Percentiles rank a stretch among this genome's conserved stretches.
phyloP scores from a whole-genome alignment of 2,329 filamentous ascomycete species.

The Hymenoscyphus occultus region DNA sequence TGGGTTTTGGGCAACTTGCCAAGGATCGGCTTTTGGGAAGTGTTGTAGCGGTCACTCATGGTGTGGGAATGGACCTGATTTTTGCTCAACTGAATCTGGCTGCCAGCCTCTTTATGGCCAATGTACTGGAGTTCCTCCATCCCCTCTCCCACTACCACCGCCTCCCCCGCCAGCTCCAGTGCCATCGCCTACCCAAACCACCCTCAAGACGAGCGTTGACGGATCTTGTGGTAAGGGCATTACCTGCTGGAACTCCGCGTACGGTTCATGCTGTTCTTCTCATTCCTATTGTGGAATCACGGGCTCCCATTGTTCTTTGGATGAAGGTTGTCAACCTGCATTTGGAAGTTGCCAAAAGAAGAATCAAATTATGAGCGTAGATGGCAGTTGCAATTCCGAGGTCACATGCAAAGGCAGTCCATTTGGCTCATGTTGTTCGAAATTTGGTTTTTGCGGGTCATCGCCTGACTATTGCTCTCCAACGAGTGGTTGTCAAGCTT shows the following conservation, averaged over 20 bases:
- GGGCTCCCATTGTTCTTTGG: not conserved
- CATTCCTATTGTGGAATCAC: slow-evolving; percentile 12
- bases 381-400: slow-evolving; percentile 20
- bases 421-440: slow-evolving; percentile 24
- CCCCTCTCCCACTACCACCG: too few relatives aligned
- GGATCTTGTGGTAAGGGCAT: slow-evolving; percentile 9
- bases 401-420: slow-evolving; percentile 14
- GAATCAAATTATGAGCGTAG: slow-evolving; percentile 11
- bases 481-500: slow-evolving; percentile 10
- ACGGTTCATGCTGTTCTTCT: slow-evolving; percentile 13
- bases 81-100: too few relatives aligned
- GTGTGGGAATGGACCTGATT: too few relatives aligned
- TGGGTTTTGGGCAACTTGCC: too few relatives aligned
- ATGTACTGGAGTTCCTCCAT: too few relatives aligned
- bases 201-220: slow-evolving; percentile 4
- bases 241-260: slow-evolving; percentile 6
- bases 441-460: slow-evolving; percentile 21
- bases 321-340: slow-evolving; percentile 8
- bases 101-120: slow-evolving; percentile 5
- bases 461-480: slow-evolving; percentile 17
- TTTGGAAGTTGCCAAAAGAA: slow-evolving; percentile 7
- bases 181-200: not conserved
- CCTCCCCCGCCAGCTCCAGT: not conserved
- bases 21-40: too few relatives aligned
- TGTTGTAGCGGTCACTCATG: not conserved